These are phyloP conservation scores for Russula griseocarnosa DNA, from an alignment of 768 basidiomycete genomes.

Conservation along the genomic window DNA sequence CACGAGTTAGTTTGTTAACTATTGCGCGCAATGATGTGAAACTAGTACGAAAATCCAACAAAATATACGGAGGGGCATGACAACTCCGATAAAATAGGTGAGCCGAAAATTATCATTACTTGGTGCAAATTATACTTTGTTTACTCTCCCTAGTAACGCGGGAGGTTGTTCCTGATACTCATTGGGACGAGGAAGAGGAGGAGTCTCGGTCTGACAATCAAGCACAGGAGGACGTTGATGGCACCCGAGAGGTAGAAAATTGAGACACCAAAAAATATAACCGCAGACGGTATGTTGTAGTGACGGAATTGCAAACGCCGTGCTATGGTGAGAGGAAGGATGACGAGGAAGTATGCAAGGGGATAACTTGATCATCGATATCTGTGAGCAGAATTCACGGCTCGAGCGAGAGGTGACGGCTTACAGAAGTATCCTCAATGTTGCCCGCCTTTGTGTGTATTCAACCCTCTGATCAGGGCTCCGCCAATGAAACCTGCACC, in stretches of 20 bases:
- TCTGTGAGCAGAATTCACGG: conserved; percentile 1
- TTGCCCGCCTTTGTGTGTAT: conserved; percentile 8
- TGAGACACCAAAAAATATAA: conserved; percentile 34
- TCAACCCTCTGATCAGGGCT: conserved; percentile 7
- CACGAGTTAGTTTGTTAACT: no score
- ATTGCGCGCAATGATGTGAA: no score
- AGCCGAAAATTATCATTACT: no score
- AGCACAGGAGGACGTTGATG: background rate
- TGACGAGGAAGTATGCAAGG: background rate
- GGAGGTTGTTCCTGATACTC: no score
- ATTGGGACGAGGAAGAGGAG: conserved; percentile 34
- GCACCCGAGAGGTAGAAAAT: conserved; percentile 30
- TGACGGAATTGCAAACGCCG: background rate
- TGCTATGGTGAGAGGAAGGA: background rate
- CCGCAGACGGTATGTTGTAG: conserved; percentile 35
- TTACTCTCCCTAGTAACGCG: no score
- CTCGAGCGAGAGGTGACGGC: background rate
- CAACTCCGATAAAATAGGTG: no score
- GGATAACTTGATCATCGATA: background rate
- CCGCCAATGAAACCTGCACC: conserved; percentile 36
- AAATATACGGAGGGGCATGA: no score
- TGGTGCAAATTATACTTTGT: no score
- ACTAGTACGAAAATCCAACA: no score
- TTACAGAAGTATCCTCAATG: conserved; percentile 34
- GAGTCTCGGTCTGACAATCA: conserved; percentile 29